Percentiles rank a stretch among this genome's conserved stretches.
phyloP scores from a whole-genome alignment of 345 rosid species.

The Murraya koenigii region DNA sequence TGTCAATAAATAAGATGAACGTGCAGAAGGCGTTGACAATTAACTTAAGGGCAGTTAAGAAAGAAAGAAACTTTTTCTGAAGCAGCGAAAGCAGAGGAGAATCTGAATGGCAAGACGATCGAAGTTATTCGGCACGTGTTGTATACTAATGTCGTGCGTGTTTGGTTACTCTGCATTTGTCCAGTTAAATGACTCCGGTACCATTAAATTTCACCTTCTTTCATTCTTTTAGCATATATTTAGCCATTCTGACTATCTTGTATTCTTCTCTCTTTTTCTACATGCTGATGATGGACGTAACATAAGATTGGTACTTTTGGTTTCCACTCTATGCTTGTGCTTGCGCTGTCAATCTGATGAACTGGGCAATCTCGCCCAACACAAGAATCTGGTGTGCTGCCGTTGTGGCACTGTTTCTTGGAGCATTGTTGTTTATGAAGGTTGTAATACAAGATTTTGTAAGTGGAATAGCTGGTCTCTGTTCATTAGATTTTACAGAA shows the following conservation, averaged over 20 bases:
- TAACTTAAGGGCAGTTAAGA: no score
- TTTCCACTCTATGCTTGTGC: constrained; percentile 71
- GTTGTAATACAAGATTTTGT: constrained; percentile 44
- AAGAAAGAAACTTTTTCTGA: background rate
- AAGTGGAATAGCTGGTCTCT: constrained; percentile 40
- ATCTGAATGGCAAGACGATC: constrained; percentile 42
- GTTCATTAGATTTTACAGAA: constrained; percentile 60
- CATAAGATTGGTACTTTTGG: constrained; percentile 81
- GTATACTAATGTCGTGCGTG: constrained; percentile 60
- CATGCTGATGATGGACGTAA: background rate
- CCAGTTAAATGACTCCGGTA: constrained; percentile 85
- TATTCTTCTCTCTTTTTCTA: background rate
- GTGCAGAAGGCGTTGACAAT: constrained; percentile 19
- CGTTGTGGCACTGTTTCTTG: constrained; percentile 33
- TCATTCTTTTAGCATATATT: background rate
- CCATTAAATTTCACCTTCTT: background rate
- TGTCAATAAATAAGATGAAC: background rate
- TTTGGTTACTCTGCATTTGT: constrained; percentile 80
- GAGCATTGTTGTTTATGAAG: constrained; percentile 50
- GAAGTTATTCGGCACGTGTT: constrained; percentile 34
- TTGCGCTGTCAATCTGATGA: constrained; percentile 45
- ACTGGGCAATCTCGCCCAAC: constrained; percentile 25
- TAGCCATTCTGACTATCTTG: background rate
- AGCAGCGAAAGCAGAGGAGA: constrained; percentile 6
- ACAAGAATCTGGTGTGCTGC: constrained; percentile 24